Percentiles rank a stretch among this genome's conserved stretches.
Evolutionary conservation across 176 grass and related monocot genomes (phyloP).

Genomic region (Aegilops sharonensis): DNA sequence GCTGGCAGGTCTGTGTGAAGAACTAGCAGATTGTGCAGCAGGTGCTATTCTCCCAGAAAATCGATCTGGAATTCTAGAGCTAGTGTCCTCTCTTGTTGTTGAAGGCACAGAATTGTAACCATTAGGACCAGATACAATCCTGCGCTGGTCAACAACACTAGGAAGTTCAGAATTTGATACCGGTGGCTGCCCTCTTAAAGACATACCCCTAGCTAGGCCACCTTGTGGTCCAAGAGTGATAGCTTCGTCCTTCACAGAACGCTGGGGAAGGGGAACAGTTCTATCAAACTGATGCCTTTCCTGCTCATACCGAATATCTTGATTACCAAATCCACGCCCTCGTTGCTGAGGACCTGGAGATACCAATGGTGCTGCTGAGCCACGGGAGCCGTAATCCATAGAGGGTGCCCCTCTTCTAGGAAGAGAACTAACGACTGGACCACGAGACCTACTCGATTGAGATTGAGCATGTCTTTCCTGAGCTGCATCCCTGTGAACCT

Average conservation of each 20-base stretch:
- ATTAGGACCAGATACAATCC: conserved; percentile 49
- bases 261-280: conserved; percentile 71
- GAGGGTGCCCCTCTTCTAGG: conserved; percentile 56
- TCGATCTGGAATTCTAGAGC: conserved; percentile 45
- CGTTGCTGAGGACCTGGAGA: conserved; percentile 76
- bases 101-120: conserved; percentile 46
- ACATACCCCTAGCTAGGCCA: conserved; percentile 83
- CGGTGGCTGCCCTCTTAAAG: conserved; percentile 64
- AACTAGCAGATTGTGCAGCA: conserved; percentile 43
- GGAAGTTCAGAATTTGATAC: conserved; percentile 45
- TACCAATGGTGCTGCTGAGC: conserved; percentile 33
- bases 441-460: conserved; percentile 76
- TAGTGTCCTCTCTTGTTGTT: conserved; percentile 38
- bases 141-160: conserved; percentile 52
- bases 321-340: conserved; percentile 57
- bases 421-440: conserved; percentile 50
- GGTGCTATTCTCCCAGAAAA: conserved; percentile 35
- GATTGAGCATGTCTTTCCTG: conserved; percentile 90
- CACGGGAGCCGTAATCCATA: conserved; percentile 59
- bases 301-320: conserved; percentile 66
- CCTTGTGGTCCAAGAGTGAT: conserved; percentile 89
- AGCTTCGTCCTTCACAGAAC: conserved; percentile 56
- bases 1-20: conserved; percentile 51
- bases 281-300: conserved; percentile 66
- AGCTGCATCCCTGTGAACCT: conserved; percentile 92